Evolutionary conservation across 257 asterid species (phyloP).

Genomic region (Przewalskia tangutica): DNA sequence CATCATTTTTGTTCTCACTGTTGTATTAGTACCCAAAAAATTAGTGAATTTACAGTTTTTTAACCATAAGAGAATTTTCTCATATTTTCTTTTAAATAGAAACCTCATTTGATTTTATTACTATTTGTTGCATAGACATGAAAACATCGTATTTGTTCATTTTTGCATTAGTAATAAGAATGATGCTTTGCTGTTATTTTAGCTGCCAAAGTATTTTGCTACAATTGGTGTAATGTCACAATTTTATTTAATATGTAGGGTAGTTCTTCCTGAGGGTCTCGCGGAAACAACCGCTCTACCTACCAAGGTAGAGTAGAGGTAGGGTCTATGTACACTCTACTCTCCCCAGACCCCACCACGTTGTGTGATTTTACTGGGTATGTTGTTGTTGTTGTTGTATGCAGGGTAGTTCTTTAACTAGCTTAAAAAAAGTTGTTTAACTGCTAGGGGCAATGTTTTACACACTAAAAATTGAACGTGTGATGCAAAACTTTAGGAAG

Average conservation of each 20-base stretch:
- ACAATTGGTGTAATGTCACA: not conserved
- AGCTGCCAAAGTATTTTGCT: not conserved
- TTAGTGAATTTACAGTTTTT: not conserved
- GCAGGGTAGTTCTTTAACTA: not conserved
- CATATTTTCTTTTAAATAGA: not conserved
- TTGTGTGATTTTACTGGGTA: too few species aligned
- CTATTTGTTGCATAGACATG: not conserved
- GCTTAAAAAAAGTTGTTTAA: not conserved
- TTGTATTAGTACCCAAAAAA: slow-evolving; percentile 3
- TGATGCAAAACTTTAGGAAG: not conserved
- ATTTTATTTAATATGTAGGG: not conserved
- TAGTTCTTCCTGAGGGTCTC: too few species aligned
- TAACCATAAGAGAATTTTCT: not conserved
- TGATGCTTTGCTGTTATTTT: not conserved
- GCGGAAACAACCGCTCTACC: too few species aligned
- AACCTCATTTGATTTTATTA: not conserved
- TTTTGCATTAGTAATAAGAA: not conserved
- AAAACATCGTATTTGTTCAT: not conserved
- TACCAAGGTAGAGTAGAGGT: too few species aligned
- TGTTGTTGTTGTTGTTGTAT: too few species aligned
- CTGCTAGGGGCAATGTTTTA: not conserved
- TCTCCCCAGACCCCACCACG: too few species aligned
- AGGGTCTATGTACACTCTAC: too few species aligned
- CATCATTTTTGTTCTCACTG: not conserved
- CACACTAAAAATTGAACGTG: not conserved